phyloP scores from a whole-genome alignment of 2,329 filamentous ascomycete species.

The Aspergillus flavus region DNA sequence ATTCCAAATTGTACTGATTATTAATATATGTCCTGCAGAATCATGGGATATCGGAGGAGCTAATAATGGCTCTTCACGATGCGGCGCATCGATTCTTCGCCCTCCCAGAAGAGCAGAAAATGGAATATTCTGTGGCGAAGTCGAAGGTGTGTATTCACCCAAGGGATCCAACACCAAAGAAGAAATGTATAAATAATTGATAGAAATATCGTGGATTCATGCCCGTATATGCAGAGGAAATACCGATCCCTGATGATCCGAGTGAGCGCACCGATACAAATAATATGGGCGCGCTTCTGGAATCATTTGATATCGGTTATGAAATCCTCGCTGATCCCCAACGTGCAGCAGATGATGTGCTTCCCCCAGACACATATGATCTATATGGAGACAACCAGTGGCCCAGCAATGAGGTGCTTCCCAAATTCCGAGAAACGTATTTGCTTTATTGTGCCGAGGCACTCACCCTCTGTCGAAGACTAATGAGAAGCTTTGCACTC shows the following conservation, averaged over 20 bases:
- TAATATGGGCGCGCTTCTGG: slow-evolving; percentile 17
- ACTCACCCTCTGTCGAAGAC: slow-evolving; percentile 18
- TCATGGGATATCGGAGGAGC: slow-evolving; percentile 24
- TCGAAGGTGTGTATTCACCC: slow-evolving; percentile 17
- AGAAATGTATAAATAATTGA: not conserved
- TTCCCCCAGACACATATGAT: slow-evolving; percentile 20
- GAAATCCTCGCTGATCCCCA: slow-evolving; percentile 23
- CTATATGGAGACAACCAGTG: slow-evolving; percentile 30
- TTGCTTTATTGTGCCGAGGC: slow-evolving; percentile 24
- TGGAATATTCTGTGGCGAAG: slow-evolving; percentile 43
- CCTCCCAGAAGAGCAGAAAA: slow-evolving; percentile 44
- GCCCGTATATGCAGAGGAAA: slow-evolving; percentile 20
- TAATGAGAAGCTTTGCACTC: slow-evolving; percentile 43
- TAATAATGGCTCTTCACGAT: slow-evolving; percentile 17
- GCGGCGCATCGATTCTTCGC: slow-evolving; percentile 45
- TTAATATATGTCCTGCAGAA: slow-evolving; percentile 15
- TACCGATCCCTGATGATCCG: slow-evolving; percentile 18
- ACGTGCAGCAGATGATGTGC: slow-evolving; percentile 11
- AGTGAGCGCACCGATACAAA: slow-evolving; percentile 15
- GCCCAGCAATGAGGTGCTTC: slow-evolving; percentile 21
- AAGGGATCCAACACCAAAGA: too few relatives aligned
- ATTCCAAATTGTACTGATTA: rapidly evolving
- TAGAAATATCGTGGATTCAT: slow-evolving; percentile 32
- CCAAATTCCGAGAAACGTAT: slow-evolving; percentile 20
- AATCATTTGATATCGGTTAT: slow-evolving; percentile 32